phyloP scores from a whole-genome alignment of 2,329 filamentous ascomycete genomes.

The Aspergillaceae sp. region DNA sequence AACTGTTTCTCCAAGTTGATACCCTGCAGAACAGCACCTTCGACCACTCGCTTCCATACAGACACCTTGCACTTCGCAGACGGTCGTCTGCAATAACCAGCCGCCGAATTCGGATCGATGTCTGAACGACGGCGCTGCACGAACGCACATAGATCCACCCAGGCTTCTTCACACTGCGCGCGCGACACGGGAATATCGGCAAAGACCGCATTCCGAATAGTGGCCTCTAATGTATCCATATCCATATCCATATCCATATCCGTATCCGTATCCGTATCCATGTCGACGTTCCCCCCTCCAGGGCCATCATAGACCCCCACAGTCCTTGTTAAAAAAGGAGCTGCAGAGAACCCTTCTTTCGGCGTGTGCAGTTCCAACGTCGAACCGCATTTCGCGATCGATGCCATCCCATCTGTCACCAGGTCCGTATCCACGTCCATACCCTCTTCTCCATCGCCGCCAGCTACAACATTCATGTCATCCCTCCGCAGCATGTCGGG shows the following conservation, averaged over 20 bases:
- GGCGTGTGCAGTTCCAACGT: conserved; percentile 37
- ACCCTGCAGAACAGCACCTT: conserved; percentile 31
- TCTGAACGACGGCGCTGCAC: conserved; percentile 25
- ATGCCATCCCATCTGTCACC: conserved; percentile 24
- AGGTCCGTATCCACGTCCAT: conserved; percentile 10
- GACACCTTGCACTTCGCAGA: conserved; percentile 40
- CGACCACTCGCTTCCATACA: conserved; percentile 41
- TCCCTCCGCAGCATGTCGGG: conserved; percentile 7
- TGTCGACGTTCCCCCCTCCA: conserved; percentile 11
- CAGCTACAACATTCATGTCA: conserved; percentile 21
- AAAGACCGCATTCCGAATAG: conserved; percentile 31
- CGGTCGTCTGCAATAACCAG: conserved; percentile 35
- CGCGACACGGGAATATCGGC: conserved; percentile 45
- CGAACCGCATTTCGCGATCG: conserved; percentile 38
- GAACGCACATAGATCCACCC: conserved; percentile 47
- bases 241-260: not conserved
- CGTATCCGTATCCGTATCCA: conserved; percentile 5
- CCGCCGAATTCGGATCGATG: not conserved
- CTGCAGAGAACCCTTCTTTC: conserved; percentile 22
- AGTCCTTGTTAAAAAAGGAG: conserved; percentile 20
- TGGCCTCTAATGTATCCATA: no score
- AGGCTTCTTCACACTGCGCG: conserved; percentile 43
- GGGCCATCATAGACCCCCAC: conserved; percentile 23
- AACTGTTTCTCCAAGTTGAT: conserved; percentile 36
- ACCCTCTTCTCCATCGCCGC: conserved; percentile 2